Evolutionary conservation across 1,284 basidiomycete genomes (phyloP).

Genomic region (Amylostereum areolatum): DNA sequence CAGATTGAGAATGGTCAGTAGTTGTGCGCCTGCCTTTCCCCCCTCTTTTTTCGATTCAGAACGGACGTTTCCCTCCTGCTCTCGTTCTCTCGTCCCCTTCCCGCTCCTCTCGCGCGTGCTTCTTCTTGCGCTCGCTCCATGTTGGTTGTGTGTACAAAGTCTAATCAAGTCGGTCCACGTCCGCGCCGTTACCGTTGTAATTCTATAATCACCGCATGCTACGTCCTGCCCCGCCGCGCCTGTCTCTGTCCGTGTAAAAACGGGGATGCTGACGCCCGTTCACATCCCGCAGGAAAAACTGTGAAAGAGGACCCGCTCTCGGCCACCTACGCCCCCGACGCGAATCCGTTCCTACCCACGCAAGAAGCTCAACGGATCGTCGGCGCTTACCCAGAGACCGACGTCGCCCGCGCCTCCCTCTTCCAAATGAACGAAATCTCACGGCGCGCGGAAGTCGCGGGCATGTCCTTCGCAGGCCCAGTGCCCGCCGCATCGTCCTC

Average conservation of each 20-base stretch:
- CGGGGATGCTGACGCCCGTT: conserved; percentile 9
- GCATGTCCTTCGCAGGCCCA: conserved; percentile 30
- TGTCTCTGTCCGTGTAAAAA: conserved; percentile 4
- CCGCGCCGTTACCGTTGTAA: not conserved
- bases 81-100: not conserved
- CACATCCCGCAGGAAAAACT: conserved; percentile 15
- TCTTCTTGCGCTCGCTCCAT: not conserved
- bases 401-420: conserved; percentile 55
- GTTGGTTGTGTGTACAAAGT: too few species aligned
- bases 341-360: conserved; percentile 51
- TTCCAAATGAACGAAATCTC: conserved; percentile 75
- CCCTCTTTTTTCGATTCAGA: not conserved
- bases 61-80: not conserved
- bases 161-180: not conserved
- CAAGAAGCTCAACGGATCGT: conserved; percentile 56
- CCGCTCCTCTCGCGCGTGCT: not conserved
- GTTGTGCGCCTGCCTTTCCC: conserved; percentile 2
- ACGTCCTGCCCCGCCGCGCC: conserved; percentile 6
- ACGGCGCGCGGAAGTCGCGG: conserved; percentile 43
- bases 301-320: conserved; percentile 16
- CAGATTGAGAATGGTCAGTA: conserved; percentile 60
- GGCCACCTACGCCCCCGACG: conserved; percentile 20
- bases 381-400: conserved; percentile 42
- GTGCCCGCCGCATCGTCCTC: conserved; percentile 10
- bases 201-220: not conserved